Evolutionary conservation across 495 filamentous ascomycete species (phyloP), one percentile per base, ranked within the genome.

Genomic region (Schizothecium vesticola): DNA sequence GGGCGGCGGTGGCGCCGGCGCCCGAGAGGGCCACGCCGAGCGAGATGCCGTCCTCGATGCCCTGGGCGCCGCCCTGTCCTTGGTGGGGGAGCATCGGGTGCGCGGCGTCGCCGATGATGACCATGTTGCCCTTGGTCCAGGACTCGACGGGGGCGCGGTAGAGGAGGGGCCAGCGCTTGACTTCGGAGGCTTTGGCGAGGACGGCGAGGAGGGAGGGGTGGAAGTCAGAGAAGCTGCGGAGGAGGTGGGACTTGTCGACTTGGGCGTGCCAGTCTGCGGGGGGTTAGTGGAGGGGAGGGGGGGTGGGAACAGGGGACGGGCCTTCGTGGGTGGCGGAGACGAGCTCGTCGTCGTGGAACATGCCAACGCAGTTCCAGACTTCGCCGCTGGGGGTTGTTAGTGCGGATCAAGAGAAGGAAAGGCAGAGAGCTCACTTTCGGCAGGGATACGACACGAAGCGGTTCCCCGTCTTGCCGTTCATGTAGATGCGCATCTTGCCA

Each of bases 51-150:
- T 86, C 83, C 70, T 85, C 83, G 25, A 84, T 79, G 2, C 77
- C 75, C 64, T 85, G 83, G 1, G 79, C 80, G 28, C 75, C 83
- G 3, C 81, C 82, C 65, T 86, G 83, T 23, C 78, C 83, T 70
- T 83, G 81, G 59, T 83, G 78, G 11, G 80, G 83, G 1, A 86
- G 75, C 85, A 83, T 81, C 12, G 83, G 79, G 74, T 85, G 85
- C 12, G 80, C 84, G 1, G 83, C 83, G 63, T 86, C 83, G 19
- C 84, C 83, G 12, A 83, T 75, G 3, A 85, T 73, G 10, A 81
- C 69, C 26, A 84, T 63, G 21, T 75, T 80, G 3, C 75, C 76
- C n/a, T 76, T 77, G 25, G 71, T 68, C 78, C 81, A 84, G 0
- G 66, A 74, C n/a, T 69, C 43, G 13, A 79, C 67, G 2, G 78